phyloP scores from a whole-genome alignment of 2,329 filamentous ascomycete genomes.

The Pseudogymnoascus sp. region DNA sequence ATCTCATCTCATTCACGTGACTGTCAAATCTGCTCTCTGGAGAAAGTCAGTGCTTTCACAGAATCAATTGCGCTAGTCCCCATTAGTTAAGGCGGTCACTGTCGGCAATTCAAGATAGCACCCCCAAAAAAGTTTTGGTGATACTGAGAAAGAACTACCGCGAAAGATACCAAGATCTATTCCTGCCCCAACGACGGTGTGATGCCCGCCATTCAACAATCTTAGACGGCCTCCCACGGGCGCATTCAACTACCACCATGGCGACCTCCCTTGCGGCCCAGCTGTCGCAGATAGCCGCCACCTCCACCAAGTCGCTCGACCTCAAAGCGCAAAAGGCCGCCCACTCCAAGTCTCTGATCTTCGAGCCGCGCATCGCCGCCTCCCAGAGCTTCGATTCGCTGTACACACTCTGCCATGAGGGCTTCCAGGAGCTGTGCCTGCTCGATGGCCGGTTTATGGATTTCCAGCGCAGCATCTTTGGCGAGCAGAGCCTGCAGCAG shows the following conservation, averaged over 20 bases:
- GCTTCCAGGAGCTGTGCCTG: slow-evolving; percentile 83
- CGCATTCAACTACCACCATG: slow-evolving; percentile 41
- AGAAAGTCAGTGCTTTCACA: neutral
- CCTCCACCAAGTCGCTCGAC: slow-evolving; percentile 83
- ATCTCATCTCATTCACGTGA: neutral
- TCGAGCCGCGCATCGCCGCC: slow-evolving; percentile 75
- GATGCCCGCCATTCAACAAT: slow-evolving; percentile 6
- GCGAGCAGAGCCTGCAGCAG: slow-evolving; percentile 81
- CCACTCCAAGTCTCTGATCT: slow-evolving; percentile 91
- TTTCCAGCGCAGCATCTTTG: slow-evolving; percentile 77
- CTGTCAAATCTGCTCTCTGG: neutral
- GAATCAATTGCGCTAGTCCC: neutral
- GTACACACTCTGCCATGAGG: slow-evolving; percentile 78
- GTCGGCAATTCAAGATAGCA: slow-evolving; percentile 3
- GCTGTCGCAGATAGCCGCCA: slow-evolving; percentile 83
- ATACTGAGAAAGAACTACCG: slow-evolving; percentile 5
- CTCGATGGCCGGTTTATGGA: slow-evolving; percentile 70
- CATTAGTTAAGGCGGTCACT: neutral
- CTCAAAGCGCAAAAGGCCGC: slow-evolving; percentile 86
- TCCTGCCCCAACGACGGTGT: slow-evolving; percentile 3
- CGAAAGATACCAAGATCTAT: neutral
- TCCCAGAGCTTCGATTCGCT: slow-evolving; percentile 86
- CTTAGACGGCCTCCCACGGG: neutral
- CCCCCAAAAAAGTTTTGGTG: slow-evolving; percentile 6
- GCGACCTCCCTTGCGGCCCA: slow-evolving; percentile 83